Base-by-base conservation (phyloP, 176 grass and related monocot species). In the Carex myosuroides region DNA sequence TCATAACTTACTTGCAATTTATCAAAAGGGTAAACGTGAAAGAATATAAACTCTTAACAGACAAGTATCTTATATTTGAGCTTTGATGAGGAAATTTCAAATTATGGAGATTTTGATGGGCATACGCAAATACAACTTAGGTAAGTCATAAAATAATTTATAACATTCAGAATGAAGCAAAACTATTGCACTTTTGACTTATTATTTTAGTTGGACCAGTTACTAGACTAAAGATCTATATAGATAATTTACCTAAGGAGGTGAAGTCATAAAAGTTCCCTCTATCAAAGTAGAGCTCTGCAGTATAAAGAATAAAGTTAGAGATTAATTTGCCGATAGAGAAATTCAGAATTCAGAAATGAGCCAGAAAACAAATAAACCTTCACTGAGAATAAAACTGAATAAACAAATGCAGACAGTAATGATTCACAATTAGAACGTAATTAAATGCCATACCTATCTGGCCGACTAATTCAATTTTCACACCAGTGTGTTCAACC, bases 251-350 rank as follows among this genome's bases (percentile, higher is more conserved):
- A 98, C 95, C 92, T 79, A 98, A 78, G 20, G 95, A 98, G 73
- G 91, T 94, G 58, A 98, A 98, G 89, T 98, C 95, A 39, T 98
- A 94, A 85, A 94, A 94, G 82, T 93, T 94, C 64, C 91, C 95
- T 91, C 87, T 91, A 69, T 94, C 95, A 10, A 94, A 90, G 80
- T 98, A 94, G 2, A 94, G 77, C 63, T 98, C 95, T 94, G 95
- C 46, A 84, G 32, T 16, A 65, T 30, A 89, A 17, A 67, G 0
- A 85, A 87, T 26, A 54, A 75, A 41, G 68, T 56, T 81, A 70
- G 82, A 63, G 11, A 88, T 20, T 1, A 65, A 35, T 42, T 14
- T 58, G 22, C 10, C 74, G 6, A 37, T 62, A 6, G 50, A 72
- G 10, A 70, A 84, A 32, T 22, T 2, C 59, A 85, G 13, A 80